phyloP scores from a whole-genome alignment of 805 yeast genomes.

The Teunomyces gatunensis region DNA sequence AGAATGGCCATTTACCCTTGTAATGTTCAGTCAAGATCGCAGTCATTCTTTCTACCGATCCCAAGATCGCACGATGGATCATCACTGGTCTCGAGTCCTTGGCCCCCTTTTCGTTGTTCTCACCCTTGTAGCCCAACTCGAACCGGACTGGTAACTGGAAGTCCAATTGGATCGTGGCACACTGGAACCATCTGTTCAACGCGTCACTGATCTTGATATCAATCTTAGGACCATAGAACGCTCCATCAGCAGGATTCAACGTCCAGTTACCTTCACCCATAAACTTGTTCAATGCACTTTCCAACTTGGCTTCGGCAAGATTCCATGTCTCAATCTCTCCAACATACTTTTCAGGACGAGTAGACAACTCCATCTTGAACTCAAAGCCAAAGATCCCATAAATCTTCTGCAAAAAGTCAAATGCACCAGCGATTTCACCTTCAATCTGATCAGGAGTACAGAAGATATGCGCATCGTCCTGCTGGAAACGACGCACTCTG shows the following conservation, averaged over 20 bases:
- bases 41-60: conserved; percentile 98
- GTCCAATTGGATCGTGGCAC: conserved; percentile 98
- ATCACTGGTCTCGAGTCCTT: conserved; percentile 87
- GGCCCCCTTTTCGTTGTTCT: conserved; percentile 51
- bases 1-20: conserved; percentile 99
- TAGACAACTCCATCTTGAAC: conserved; percentile 94
- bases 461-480: conserved; percentile 98
- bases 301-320: conserved; percentile 82
- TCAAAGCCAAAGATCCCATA: conserved; percentile 94
- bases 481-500: conserved; percentile 98
- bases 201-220: conserved; percentile 96
- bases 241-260: conserved; percentile 96
- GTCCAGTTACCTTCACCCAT: conserved; percentile 84
- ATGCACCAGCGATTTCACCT: conserved; percentile 75
- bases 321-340: conserved; percentile 96
- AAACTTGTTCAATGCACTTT: conserved; percentile 76
- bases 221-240: conserved; percentile 92
- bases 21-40: conserved; percentile 97
- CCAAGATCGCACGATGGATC: conserved; percentile 98
- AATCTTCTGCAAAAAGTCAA: conserved; percentile 79
- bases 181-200: conserved; percentile 94
- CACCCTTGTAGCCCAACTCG: conserved; percentile 79
- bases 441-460: conserved; percentile 91
- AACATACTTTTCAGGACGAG: conserved; percentile 94
- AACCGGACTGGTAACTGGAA: conserved; percentile 97